Evolutionary conservation across 2,329 filamentous ascomycete genomes (phyloP).

Genomic region (Aspergillus melleus): DNA sequence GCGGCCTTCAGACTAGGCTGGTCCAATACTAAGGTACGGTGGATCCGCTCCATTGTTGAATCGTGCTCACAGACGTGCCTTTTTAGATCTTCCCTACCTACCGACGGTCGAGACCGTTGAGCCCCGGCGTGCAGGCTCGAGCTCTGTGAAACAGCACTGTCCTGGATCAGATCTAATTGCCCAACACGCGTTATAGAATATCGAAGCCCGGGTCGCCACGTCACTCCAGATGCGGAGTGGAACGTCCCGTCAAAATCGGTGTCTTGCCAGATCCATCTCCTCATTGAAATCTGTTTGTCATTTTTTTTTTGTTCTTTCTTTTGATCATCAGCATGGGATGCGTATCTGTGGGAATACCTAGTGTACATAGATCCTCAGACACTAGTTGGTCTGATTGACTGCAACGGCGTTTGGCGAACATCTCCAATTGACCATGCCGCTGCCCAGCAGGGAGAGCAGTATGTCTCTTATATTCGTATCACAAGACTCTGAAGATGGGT

Average conservation of each 20-base stretch:
- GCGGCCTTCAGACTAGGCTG: constrained; percentile 90
- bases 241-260: not conserved
- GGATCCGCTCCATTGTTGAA: not conserved
- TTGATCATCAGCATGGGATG: constrained; percentile 18
- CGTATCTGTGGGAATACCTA: constrained; percentile 16
- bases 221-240: not conserved
- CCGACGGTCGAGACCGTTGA: constrained; percentile 66
- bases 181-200: constrained; percentile 3
- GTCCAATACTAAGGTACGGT: constrained; percentile 86
- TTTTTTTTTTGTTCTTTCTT: not conserved
- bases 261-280: not conserved
- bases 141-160: constrained; percentile 67
- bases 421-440: constrained; percentile 1
- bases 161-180: constrained; percentile 56
- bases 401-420: constrained; percentile 33
- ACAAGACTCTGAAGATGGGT: too few species aligned
- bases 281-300: not conserved
- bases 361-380: constrained; percentile 37
- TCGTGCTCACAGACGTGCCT: not conserved
- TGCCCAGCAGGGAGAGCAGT: not conserved
- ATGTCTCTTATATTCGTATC: not conserved
- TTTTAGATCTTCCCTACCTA: constrained; percentile 59
- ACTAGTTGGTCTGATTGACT: constrained; percentile 20
- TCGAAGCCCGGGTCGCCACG: not conserved
- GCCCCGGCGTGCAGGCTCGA: constrained; percentile 79